Percentiles rank a stretch among this genome's conserved stretches.
phyloP scores from a whole-genome alignment of 495 filamentous ascomycete species.

The Physcia stellaris region DNA sequence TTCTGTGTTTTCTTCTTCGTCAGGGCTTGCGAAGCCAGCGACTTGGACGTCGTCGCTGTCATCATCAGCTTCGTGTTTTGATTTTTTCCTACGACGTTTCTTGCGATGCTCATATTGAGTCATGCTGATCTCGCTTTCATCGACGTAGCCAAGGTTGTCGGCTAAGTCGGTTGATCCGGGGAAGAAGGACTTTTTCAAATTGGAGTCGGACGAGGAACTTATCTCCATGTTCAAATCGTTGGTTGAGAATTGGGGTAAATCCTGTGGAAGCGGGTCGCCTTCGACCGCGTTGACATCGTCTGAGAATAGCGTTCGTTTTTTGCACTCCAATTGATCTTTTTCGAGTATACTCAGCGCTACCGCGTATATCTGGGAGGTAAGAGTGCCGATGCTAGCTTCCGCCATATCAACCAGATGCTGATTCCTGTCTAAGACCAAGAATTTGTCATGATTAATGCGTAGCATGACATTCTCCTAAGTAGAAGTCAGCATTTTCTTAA shows the following conservation, averaged over 20 bases:
- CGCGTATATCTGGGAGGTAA: conserved; percentile 61
- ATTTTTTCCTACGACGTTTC: conserved; percentile 10
- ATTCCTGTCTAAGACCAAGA: conserved; percentile 68
- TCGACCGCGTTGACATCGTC: conserved; percentile 43
- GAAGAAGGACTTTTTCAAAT: too few relatives aligned
- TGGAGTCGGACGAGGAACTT: conserved; percentile 33
- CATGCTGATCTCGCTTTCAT: conserved; percentile 1
- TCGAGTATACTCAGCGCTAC: conserved; percentile 57
- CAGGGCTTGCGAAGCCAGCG: conserved; percentile 8
- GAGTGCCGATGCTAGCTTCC: conserved; percentile 43
- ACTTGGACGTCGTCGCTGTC: conserved; percentile 5
- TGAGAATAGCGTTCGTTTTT: conserved; percentile 27
- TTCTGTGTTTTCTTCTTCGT: conserved; percentile 18
- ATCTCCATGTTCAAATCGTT: too few relatives aligned
- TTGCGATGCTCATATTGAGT: conserved; percentile 8
- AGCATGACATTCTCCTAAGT: conserved; percentile 51
- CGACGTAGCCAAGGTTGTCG: conserved; percentile 16
- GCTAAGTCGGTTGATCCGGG: conserved; percentile 27
- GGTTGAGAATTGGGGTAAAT: conserved; percentile 36
- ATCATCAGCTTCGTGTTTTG: neutral
- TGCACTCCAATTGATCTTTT: conserved; percentile 52
- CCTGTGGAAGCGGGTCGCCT: conserved; percentile 21
- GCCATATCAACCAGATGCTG: conserved; percentile 52
- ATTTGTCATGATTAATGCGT: conserved; percentile 75
- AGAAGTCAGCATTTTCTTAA: too few relatives aligned